Percentiles rank a stretch among this genome's conserved stretches.
phyloP scores from a whole-genome alignment of 1,284 basidiomycete species.

The Leccinum pachyderme region DNA sequence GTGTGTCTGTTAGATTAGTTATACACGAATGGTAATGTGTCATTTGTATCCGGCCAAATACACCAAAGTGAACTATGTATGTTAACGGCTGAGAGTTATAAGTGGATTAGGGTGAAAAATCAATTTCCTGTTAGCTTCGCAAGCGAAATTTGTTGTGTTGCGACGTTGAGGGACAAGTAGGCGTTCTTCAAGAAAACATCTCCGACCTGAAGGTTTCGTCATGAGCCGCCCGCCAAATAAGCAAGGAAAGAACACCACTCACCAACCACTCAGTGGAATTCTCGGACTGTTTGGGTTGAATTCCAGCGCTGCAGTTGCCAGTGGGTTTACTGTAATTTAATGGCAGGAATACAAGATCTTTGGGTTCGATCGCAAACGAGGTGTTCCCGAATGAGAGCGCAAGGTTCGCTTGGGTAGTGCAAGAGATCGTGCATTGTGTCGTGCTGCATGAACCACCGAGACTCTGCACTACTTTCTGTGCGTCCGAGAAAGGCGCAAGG shows the following conservation, averaged over 20 bases:
- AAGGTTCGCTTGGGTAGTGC: conserved; percentile 63
- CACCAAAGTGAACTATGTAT: background rate
- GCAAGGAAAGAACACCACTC: conserved; percentile 22
- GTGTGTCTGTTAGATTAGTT: background rate
- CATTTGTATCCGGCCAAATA: background rate
- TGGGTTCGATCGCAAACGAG: conserved; percentile 62
- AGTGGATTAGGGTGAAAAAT: background rate
- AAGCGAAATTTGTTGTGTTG: conserved; percentile 67
- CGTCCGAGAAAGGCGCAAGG: conserved; percentile 58
- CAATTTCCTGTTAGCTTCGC: conserved; percentile 45
- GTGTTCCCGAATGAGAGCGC: conserved; percentile 67
- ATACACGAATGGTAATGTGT: background rate
- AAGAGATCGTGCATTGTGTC: conserved; percentile 78
- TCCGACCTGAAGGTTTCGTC: conserved; percentile 43
- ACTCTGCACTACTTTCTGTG: conserved; percentile 57
- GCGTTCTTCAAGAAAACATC: conserved; percentile 79
- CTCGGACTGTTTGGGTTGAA: conserved; percentile 64
- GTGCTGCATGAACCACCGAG: conserved; percentile 59
- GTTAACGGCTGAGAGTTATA: conserved; percentile 1
- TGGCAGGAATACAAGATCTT: conserved; percentile 72
- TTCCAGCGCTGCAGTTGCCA: conserved; percentile 75
- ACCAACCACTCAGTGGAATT: conserved; percentile 73
- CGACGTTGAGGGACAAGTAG: conserved; percentile 73
- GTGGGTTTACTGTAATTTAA: conserved; percentile 56
- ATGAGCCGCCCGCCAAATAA: conserved; percentile 1